phyloP scores from a whole-genome alignment of 768 basidiomycete genomes.

The Mycena capillaripes region DNA sequence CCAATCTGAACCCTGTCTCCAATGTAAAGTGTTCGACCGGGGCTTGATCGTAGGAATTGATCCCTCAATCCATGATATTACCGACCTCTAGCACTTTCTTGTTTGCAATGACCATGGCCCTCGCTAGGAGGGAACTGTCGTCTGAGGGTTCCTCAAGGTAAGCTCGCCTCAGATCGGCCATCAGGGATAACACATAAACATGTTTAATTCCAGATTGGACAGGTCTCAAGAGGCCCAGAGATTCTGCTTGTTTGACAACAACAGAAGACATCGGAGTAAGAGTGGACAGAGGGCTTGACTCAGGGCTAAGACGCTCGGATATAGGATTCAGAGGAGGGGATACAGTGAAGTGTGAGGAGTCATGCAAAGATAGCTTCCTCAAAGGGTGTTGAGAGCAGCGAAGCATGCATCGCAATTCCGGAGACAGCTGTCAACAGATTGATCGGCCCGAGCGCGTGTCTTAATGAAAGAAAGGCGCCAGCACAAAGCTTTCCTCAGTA shows the following conservation, averaged over 20 bases:
- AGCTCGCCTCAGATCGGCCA: not conserved
- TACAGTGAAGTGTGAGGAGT: no score
- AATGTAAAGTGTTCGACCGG: not conserved
- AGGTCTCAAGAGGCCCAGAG: no score
- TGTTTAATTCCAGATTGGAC: no score
- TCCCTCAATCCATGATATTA: not conserved
- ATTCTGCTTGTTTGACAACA: no score
- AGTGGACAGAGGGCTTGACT: no score
- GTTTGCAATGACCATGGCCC: not conserved
- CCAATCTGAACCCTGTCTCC: not conserved
- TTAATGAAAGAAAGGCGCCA: not conserved
- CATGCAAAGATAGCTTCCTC: no score
- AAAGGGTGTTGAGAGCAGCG: slow-evolving; percentile 10
- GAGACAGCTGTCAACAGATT: slow-evolving; percentile 12
- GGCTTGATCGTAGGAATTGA: no score
- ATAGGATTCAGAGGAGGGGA: no score
- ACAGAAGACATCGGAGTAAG: no score
- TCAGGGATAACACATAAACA: not conserved
- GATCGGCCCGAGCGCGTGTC: slow-evolving; percentile 6
- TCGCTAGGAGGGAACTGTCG: not conserved
- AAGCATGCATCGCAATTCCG: slow-evolving; percentile 8
- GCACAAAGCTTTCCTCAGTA: slow-evolving; percentile 22
- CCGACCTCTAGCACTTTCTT: not conserved
- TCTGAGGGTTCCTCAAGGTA: not conserved
- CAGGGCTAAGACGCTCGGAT: no score